Evolutionary conservation across 177 flowering plant genomes (phyloP).

Genomic region (Vitis hybrid): DNA sequence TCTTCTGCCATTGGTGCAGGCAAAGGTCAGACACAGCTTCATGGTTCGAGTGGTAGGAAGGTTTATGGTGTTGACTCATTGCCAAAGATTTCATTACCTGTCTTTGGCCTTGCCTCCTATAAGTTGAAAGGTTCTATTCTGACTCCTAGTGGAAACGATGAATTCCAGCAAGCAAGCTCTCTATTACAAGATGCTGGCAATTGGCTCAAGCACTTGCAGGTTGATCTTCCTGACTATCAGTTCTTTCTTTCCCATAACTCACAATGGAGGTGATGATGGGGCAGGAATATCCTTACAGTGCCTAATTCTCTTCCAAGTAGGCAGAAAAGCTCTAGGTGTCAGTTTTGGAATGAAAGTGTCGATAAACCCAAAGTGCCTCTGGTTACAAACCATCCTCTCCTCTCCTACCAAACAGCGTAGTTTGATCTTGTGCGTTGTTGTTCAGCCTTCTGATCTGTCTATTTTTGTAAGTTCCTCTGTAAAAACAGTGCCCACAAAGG

Average conservation of each 20-base stretch:
- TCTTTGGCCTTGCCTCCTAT: conserved; percentile 58
- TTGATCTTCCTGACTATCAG: conserved; percentile 37
- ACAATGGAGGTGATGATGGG: conserved; percentile 13
- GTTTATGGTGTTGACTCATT: conserved; percentile 21
- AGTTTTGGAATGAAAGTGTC: not conserved
- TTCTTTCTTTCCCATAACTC: conserved; percentile 31
- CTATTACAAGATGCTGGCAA: conserved; percentile 32
- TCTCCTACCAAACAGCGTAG: not conserved
- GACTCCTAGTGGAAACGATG: conserved; percentile 18
- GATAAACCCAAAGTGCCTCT: not conserved
- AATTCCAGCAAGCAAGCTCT: conserved; percentile 23
- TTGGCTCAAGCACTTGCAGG: conserved; percentile 29
- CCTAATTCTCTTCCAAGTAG: not conserved
- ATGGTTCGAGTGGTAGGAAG: conserved; percentile 28
- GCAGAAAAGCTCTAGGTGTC: not conserved
- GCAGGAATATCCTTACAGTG: not conserved
- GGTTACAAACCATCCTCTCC: not conserved
- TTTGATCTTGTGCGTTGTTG: too few species aligned
- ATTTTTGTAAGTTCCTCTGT: not conserved
- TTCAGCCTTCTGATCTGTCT: not conserved
- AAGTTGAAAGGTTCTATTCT: conserved; percentile 33
- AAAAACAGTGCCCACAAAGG: not conserved
- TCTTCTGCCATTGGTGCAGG: conserved; percentile 26
- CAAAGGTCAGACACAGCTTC: conserved; percentile 21
- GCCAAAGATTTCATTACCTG: conserved; percentile 50